Percentiles rank a stretch among this genome's conserved stretches.
Evolutionary conservation across 768 basidiomycete species (phyloP).

Genomic region (Tylopilus vinaceipallidus): DNA sequence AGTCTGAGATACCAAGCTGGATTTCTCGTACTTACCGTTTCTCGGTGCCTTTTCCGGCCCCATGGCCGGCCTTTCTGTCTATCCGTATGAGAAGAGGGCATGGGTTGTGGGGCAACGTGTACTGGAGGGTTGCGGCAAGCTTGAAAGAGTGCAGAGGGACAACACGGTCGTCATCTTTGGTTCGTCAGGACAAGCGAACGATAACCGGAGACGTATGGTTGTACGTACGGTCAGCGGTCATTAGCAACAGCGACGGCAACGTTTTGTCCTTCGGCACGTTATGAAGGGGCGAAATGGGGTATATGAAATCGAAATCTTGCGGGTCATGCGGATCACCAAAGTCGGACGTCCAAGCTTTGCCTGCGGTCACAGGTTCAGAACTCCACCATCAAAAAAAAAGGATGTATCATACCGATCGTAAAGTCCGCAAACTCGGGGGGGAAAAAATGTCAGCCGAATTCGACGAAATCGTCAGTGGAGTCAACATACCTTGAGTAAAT

Average conservation of each 20-base stretch:
- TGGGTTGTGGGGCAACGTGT: slow-evolving; percentile 60
- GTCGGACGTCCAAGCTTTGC: slow-evolving; percentile 75
- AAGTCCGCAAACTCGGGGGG: slow-evolving; percentile 68
- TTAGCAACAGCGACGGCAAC: slow-evolving; percentile 69
- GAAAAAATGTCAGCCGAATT: not conserved
- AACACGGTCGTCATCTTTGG: slow-evolving; percentile 78
- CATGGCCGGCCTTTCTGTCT: slow-evolving; percentile 79
- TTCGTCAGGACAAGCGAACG: slow-evolving; percentile 3
- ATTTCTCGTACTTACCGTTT: slow-evolving; percentile 44
- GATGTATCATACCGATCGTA: slow-evolving; percentile 55
- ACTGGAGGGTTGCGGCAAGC: slow-evolving; percentile 73
- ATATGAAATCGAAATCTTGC: slow-evolving; percentile 82
- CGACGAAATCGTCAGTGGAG: not conserved
- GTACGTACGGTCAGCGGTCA: slow-evolving; percentile 80
- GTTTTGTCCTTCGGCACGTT: slow-evolving; percentile 62
- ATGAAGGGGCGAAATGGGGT: slow-evolving; percentile 77
- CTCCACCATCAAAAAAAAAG: not conserved
- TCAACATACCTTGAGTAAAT: slow-evolving; percentile 63
- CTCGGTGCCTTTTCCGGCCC: slow-evolving; percentile 74
- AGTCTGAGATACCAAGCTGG: not conserved
- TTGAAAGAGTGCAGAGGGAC: slow-evolving; percentile 87
- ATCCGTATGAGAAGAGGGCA: slow-evolving; percentile 75
- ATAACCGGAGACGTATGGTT: not conserved
- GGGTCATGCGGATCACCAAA: slow-evolving; percentile 75
- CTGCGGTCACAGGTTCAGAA: slow-evolving; percentile 31